Base-by-base conservation (phyloP, 306 rosid genomes). In the Citrullus amarus region DNA sequence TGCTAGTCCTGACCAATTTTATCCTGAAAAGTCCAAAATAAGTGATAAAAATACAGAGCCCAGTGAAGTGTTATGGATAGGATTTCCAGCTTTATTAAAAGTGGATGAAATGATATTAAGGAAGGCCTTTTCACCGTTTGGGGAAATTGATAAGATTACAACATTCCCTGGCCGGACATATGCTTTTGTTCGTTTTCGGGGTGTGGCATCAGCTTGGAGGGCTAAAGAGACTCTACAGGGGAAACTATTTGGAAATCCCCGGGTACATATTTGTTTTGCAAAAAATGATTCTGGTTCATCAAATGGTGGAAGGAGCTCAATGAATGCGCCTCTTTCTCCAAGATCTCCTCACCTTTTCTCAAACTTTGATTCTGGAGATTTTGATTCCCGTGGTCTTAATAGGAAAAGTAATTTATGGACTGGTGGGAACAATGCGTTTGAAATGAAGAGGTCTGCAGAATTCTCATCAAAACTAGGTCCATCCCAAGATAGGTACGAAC, bases 51-150 rank as follows among this genome's bases (percentile, higher is more conserved):
- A 81, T 73, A 72, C 92, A 59, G 99, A 92, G 80, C 98, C 99
- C 77, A 92, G 99, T 86, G 90, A 90, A 72, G 97, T 95, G 76
- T 83, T 95, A 84, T 95, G 99, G 99, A 86, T 95, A 82, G 99
- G 99, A 71, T 95, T 95, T 81, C 99, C 99, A 14, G 89, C 97
- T 78, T 87, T 73, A 79, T 79, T 95, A 80, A 91, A 88, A 83
- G 98, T 95, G 80, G 98, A 95, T 68, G 97, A 95, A 81, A 79
- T 81, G 62, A 83, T 86, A 77, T 83, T 91, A 80, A 84, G 92
- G 84, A 91, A 88, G 81, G 88, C 93, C 44, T 95, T 95, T 87
- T 85, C 96, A 79, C 98, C 97, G 30, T 92, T 88, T 87, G 98
- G 99, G 72, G 97, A 88, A 82, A 86, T 92, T 77, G 97, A 85